Conservation (phyloP, 1,284 basidiomycete genomes). For the Sutorius eximius region DNA sequence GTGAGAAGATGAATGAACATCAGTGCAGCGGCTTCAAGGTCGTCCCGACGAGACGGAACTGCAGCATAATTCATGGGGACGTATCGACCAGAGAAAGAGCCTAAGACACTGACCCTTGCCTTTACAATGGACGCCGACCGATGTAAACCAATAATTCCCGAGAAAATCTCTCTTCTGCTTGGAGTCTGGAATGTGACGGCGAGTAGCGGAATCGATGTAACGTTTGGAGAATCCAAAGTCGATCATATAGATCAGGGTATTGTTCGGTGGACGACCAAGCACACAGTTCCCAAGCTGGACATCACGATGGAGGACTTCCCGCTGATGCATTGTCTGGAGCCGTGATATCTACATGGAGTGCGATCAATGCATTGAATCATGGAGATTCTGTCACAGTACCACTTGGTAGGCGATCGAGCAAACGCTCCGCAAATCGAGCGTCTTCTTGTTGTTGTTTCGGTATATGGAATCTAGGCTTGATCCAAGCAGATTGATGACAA, state of each 20-base stretch:
- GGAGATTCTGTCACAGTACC: constrained; percentile 38
- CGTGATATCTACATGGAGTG: constrained; percentile 53
- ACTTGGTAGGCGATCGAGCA: constrained; percentile 74
- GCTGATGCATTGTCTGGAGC: constrained; percentile 68
- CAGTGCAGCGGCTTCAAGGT: constrained; percentile 70
- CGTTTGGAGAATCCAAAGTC: constrained; percentile 80
- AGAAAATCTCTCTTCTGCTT: constrained; percentile 68
- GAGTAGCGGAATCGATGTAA: constrained; percentile 64
- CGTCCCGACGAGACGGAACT: constrained; percentile 75
- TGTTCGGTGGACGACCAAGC: constrained; percentile 55
- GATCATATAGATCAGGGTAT: constrained; percentile 73
- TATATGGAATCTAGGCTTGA: constrained; percentile 64
- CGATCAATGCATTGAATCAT: constrained; percentile 13
- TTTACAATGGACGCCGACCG: constrained; percentile 71
- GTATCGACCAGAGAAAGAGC: constrained; percentile 14
- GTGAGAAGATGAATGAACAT: constrained; percentile 78
- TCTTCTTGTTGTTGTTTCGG: constrained; percentile 52
- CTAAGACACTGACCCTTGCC: constrained; percentile 54
- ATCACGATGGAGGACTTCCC: constrained; percentile 71
- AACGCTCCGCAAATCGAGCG: constrained; percentile 66
- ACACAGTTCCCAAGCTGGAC: constrained; percentile 76
- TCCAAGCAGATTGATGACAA: constrained; percentile 73
- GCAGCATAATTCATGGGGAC: constrained; percentile 22
- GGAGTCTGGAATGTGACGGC: constrained; percentile 66
- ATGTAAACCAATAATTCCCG: constrained; percentile 78